Base-by-base conservation (phyloP, 495 filamentous ascomycete species). In the Podospora anserina region DNA sequence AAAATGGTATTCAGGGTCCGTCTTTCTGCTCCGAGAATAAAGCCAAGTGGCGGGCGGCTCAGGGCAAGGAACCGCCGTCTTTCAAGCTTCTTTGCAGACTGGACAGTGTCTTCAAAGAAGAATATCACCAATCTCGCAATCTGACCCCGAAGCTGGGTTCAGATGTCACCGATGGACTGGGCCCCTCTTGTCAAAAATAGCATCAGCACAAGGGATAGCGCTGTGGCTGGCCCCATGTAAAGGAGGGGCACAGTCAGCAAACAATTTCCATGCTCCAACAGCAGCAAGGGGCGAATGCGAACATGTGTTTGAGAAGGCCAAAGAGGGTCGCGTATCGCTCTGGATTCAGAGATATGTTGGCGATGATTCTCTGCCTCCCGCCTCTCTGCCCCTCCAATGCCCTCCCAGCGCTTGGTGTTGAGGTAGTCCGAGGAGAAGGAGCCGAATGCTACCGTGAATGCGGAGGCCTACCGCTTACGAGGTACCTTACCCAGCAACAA, bases 371-470 rank as follows among this genome's bases (percentile, higher is more conserved):
- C 34, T 39, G 6, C 34, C 34, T 49, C 30, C 30, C 30, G 4
- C 30, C 30, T 32, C 30, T 6, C 30, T 32, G 7, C 1, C 23
- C 23, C 23, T 23, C 23, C 23, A 23, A 1, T 23, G 23, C 23
- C 23, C 30, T 49, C 39, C 39, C 39, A 13, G 39, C 39, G 39
- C 39, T 49, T 18, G 39, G 39, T 49, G 39, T 49, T 16, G 39
- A 49, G 7, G 39, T 32, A 63, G 61, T 63, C 61, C 61, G 61
- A 63, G 61, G 19, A 28, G 30, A 19, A 39, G 61, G 32, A 63
- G 27, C 61, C 61, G 61, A 63, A 32, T 63, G 30, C 32, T 26
- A 58, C n/a, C 55, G n/a, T 19, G 15, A 7, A 18, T 23, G 23
- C 23, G 59, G 59, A 49, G 39, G 1, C 23, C 23, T 23, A 23